Conservation (phyloP, 345 rosid genomes). For the Acer negundo region DNA sequence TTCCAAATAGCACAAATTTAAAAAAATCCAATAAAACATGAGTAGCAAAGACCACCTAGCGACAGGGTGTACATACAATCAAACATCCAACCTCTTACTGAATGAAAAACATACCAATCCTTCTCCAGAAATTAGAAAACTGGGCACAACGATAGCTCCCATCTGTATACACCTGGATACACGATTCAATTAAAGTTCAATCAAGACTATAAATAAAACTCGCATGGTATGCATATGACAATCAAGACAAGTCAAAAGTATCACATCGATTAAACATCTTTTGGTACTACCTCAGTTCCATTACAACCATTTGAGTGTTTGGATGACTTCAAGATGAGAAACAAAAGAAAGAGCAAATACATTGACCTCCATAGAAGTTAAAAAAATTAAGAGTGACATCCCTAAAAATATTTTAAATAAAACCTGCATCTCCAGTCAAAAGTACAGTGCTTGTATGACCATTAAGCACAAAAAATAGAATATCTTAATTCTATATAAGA, state of each 20-base stretch:
- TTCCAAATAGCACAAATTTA: background rate
- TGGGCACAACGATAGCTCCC: conserved; percentile 72
- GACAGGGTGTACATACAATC: background rate
- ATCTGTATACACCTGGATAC: conserved; percentile 62
- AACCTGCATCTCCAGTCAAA: background rate
- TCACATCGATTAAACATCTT: background rate
- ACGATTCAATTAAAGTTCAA: conserved; percentile 6
- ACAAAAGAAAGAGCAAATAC: background rate
- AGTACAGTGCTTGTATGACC: background rate
- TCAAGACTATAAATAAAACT: background rate
- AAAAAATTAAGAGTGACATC: too few species aligned
- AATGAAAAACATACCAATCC: conserved; percentile 48
- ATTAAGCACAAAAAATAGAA: background rate
- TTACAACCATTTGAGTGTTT: background rate
- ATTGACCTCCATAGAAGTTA: background rate
- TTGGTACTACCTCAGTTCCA: background rate
- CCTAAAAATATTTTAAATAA: too few species aligned
- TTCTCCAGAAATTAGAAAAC: conserved; percentile 55
- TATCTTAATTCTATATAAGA: background rate
- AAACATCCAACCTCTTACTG: conserved; percentile 9
- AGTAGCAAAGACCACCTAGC: background rate
- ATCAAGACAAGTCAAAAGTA: background rate
- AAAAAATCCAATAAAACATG: background rate
- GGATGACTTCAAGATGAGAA: background rate
- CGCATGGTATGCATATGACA: background rate